Evolutionary conservation across 768 basidiomycete species (phyloP).

Genomic region (Termitomyces sp.): DNA sequence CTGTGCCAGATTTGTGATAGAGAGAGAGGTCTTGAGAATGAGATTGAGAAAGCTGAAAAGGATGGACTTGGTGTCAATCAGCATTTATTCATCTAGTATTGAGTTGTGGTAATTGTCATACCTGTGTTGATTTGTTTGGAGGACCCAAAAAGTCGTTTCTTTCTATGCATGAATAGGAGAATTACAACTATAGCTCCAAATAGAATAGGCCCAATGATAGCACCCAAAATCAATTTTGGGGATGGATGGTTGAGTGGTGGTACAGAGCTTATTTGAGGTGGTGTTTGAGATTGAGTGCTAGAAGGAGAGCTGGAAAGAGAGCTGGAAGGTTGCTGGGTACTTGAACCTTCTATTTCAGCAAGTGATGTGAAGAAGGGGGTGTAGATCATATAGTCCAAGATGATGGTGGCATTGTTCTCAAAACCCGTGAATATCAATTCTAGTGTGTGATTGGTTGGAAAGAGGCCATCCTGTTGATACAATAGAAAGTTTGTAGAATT

Average conservation of each 20-base stretch:
- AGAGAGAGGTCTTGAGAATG: neutral
- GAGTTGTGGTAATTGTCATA: neutral
- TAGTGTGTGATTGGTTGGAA: neutral
- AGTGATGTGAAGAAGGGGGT: too few species aligned
- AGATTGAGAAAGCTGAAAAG: neutral
- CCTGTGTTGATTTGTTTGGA: neutral
- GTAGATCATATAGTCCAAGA: neutral
- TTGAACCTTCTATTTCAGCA: too few species aligned
- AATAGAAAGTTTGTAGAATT: neutral
- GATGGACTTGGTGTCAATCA: neutral
- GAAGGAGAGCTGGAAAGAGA: too few species aligned
- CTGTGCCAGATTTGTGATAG: neutral
- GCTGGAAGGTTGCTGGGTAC: too few species aligned
- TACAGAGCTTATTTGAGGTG: neutral
- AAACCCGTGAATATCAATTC: neutral
- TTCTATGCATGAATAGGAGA: neutral
- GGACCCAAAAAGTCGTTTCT: neutral
- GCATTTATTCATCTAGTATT: neutral
- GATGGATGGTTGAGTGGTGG: neutral
- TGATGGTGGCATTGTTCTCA: too few species aligned
- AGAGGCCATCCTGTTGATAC: neutral
- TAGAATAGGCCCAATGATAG: neutral
- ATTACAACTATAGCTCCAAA: neutral
- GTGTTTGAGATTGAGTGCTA: too few species aligned
- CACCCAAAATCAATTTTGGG: neutral